These are phyloP conservation scores for Luzula sylvatica DNA, from an alignment of 176 grass and related monocot genomes.

Conservation along the genomic window DNA sequence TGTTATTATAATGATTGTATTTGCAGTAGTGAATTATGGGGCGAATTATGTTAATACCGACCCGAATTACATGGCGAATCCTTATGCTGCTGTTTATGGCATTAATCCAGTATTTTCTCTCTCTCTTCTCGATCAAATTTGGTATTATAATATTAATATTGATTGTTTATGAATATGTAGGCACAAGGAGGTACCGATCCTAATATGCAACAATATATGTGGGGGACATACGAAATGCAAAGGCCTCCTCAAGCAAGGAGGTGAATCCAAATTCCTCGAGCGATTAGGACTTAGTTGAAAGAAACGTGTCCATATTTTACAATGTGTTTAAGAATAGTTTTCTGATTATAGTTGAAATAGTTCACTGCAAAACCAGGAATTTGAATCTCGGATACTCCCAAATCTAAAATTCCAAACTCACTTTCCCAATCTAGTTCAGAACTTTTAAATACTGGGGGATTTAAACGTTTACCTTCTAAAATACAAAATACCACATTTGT, in stretches of 20 bases:
- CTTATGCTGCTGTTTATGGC: slow-evolving; percentile 25
- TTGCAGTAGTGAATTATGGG: slow-evolving; percentile 13
- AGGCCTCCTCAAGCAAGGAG: slow-evolving; percentile 24
- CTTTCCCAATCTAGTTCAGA: too few species aligned
- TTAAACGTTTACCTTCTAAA: too few species aligned
- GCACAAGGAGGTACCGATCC: slow-evolving; percentile 21
- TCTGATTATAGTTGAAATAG: too few species aligned
- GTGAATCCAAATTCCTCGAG: slow-evolving; percentile 16
- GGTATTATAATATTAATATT: too few species aligned
- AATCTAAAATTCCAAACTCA: too few species aligned
- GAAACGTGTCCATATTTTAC: too few species aligned
- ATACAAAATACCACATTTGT: too few species aligned
- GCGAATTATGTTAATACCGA: slow-evolving; percentile 33
- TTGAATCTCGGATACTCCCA: too few species aligned
- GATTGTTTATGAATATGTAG: slow-evolving; percentile 3
- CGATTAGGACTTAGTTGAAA: too few species aligned
- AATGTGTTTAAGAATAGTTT: too few species aligned
- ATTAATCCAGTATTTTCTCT: slow-evolving; percentile 27
- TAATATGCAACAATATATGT: slow-evolving; percentile 22
- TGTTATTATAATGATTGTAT: neutral
- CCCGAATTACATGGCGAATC: slow-evolving; percentile 25
- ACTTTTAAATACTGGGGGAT: too few species aligned
- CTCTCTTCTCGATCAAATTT: neutral
- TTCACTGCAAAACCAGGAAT: too few species aligned
- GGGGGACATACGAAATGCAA: slow-evolving; percentile 26